These are phyloP conservation scores for Apophysomyces sp. DNA, from an alignment of 371 early-diverging fungal genomes.

Conservation along the genomic window DNA sequence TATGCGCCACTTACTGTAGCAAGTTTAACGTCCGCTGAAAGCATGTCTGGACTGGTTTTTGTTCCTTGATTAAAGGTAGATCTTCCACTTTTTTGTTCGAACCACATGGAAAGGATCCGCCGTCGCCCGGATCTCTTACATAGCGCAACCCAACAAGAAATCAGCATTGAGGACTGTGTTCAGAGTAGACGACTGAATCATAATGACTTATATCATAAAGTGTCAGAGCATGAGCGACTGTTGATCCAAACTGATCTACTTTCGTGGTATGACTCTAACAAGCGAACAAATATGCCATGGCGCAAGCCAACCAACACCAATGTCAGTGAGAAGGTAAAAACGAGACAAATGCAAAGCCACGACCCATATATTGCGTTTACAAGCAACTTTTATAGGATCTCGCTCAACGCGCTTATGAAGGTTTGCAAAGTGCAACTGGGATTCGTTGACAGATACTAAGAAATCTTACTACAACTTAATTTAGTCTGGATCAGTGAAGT, in stretches of 20 bases:
- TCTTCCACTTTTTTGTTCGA: background rate
- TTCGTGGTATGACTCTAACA: slow-evolving; percentile 64
- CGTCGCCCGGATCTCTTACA: background rate
- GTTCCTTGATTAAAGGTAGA: no score
- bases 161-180: slow-evolving; percentile 37
- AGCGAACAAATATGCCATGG: slow-evolving; percentile 74
- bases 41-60: no score
- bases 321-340: slow-evolving; percentile 7
- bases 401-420: slow-evolving; percentile 71
- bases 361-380: background rate
- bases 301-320: slow-evolving; percentile 36
- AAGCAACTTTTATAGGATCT: slow-evolving; percentile 13
- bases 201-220: slow-evolving; percentile 27
- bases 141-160: background rate
- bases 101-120: background rate
- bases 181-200: slow-evolving; percentile 28
- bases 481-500: slow-evolving; percentile 82
- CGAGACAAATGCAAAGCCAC: background rate
- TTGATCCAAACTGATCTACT: slow-evolving; percentile 51
- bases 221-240: slow-evolving; percentile 23
- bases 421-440: slow-evolving; percentile 18
- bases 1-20: no score
- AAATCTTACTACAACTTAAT: no score
- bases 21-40: no score
- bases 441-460: background rate